Conservation (phyloP, 1,139 yeast genomes). For the Arxiozyma slooffiae region DNA sequence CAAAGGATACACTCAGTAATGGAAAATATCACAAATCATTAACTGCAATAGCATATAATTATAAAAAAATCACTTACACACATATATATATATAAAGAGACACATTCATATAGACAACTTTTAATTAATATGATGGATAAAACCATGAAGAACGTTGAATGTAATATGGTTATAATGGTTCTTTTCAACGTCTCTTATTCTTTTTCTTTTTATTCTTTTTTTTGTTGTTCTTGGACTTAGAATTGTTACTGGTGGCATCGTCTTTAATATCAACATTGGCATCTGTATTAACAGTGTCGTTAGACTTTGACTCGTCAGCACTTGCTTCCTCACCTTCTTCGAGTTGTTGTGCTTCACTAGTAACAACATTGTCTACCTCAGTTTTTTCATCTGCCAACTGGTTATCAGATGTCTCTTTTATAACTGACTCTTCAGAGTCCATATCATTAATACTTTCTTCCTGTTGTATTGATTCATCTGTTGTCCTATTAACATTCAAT, state of each 20-base stretch:
- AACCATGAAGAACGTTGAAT: no score
- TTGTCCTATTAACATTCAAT: background rate
- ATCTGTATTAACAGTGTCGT: background rate
- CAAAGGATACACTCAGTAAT: background rate
- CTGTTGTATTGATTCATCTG: conserved; percentile 3
- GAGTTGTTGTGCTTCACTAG: conserved; percentile 7
- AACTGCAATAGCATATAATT: no score
- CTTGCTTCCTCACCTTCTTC: conserved; percentile 7
- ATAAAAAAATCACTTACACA: no score
- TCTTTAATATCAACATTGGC: background rate
- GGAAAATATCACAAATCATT: no score
- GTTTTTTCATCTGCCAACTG: background rate
- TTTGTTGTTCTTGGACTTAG: conserved; percentile 15
- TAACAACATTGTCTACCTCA: background rate
- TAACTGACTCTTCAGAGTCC: conserved; percentile 3
- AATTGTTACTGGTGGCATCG: conserved; percentile 3
- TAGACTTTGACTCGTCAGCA: background rate
- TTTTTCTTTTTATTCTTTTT: conserved; percentile 8
- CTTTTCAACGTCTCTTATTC: background rate
- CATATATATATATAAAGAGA: background rate
- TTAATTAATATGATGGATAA: background rate
- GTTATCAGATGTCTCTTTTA: background rate
- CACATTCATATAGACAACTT: background rate
- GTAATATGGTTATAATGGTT: background rate
- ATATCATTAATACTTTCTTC: background rate